Evolutionary conservation across 1,139 yeast genomes (phyloP).

Genomic region (Magnusiomyces fungicola): DNA sequence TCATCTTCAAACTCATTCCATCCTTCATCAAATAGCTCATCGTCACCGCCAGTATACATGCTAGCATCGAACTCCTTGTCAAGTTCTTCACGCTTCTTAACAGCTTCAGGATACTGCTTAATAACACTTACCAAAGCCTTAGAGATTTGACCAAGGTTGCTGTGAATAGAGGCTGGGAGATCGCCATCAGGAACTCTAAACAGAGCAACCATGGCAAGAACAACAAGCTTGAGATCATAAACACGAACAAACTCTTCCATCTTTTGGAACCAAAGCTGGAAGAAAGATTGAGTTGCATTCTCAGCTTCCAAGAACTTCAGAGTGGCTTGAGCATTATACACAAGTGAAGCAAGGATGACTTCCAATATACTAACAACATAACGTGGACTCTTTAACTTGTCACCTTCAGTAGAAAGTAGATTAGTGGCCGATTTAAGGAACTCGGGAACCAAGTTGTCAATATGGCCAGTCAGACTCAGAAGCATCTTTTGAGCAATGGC

Average conservation of each 20-base stretch:
- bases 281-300: slow-evolving; percentile 44
- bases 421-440: slow-evolving; percentile 34
- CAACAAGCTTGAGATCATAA: slow-evolving; percentile 70
- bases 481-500: slow-evolving; percentile 51
- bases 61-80: slow-evolving; percentile 47
- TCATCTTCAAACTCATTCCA: slow-evolving; percentile 24
- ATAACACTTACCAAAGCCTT: slow-evolving; percentile 44
- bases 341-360: slow-evolving; percentile 58
- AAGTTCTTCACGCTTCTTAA: slow-evolving; percentile 54
- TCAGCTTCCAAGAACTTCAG: slow-evolving; percentile 45
- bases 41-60: slow-evolving; percentile 15
- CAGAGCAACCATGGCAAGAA: slow-evolving; percentile 55
- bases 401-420: slow-evolving; percentile 24
- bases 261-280: slow-evolving; percentile 60
- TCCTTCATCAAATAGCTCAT: slow-evolving; percentile 17
- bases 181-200: slow-evolving; percentile 38
- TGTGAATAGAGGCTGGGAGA: slow-evolving; percentile 28
- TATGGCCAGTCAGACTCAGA: slow-evolving; percentile 37
- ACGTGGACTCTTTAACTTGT: slow-evolving; percentile 31
- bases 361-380: slow-evolving; percentile 55
- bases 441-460: slow-evolving; percentile 38
- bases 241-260: slow-evolving; percentile 60
- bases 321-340: slow-evolving; percentile 53
- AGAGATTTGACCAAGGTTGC: slow-evolving; percentile 38
- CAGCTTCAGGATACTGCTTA: slow-evolving; percentile 61